A percentile compares a stretch with the other conserved stretches of the same genome.
Evolutionary conservation across 805 yeast genomes (phyloP).

Genomic region (Wickerhamiella qilinensis): DNA sequence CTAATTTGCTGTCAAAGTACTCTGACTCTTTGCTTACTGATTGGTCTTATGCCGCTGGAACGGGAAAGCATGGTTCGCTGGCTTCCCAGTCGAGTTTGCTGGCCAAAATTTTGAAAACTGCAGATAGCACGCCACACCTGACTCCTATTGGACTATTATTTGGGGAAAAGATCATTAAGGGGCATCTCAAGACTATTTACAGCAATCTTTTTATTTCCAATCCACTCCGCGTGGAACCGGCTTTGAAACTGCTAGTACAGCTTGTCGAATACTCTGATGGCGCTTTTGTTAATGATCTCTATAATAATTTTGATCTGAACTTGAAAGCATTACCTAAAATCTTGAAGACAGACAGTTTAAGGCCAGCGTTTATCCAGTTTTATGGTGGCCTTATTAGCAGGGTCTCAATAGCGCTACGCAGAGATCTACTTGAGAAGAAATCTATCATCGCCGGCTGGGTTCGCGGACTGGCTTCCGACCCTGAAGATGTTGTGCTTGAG

Average conservation of each 20-base stretch:
- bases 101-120: slow-evolving; percentile 6
- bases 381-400: slow-evolving; percentile 37
- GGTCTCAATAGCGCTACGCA: slow-evolving; percentile 41
- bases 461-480: slow-evolving; percentile 45
- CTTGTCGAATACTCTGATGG: slow-evolving; percentile 36
- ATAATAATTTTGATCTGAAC: slow-evolving; percentile 53
- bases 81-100: slow-evolving; percentile 11
- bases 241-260: slow-evolving; percentile 38
- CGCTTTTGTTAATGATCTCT: slow-evolving; percentile 36
- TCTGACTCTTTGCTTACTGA: slow-evolving; percentile 10
- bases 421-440: slow-evolving; percentile 41
- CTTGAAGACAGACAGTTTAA: slow-evolving; percentile 30
- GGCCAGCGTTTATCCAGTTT: slow-evolving; percentile 45
- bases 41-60: slow-evolving; percentile 15
- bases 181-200: slow-evolving; percentile 47
- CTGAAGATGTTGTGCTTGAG: slow-evolving; percentile 25
- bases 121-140: slow-evolving; percentile 1
- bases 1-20: slow-evolving; percentile 2
- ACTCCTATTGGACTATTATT: slow-evolving; percentile 15
- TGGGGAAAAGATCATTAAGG: slow-evolving; percentile 36
- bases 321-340: slow-evolving; percentile 46
- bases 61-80: slow-evolving; percentile 11
- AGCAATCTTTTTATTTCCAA: slow-evolving; percentile 45
- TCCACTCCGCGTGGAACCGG: slow-evolving; percentile 44
- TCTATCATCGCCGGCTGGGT: slow-evolving; percentile 52